phyloP scores from a whole-genome alignment of 805 yeast species.

The Cyberlindnera mycetangii region DNA sequence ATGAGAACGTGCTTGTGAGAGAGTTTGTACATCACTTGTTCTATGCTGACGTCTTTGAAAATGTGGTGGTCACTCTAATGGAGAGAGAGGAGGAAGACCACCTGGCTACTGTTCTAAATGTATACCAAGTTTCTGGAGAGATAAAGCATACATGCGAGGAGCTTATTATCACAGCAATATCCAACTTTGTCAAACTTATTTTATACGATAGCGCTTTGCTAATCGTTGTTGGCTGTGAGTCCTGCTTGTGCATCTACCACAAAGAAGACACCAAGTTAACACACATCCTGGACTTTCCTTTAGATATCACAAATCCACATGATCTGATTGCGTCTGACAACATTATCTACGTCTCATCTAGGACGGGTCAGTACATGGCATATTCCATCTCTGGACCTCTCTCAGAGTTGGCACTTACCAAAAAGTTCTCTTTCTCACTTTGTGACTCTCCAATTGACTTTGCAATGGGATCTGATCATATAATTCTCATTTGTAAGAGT shows the following conservation, averaged over 20 bases:
- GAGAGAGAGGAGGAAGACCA: constrained; percentile 4
- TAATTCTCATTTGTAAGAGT: constrained; percentile 19
- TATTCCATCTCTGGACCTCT: constrained; percentile 5
- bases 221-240: constrained; percentile 11
- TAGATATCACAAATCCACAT: constrained; percentile 18
- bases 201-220: constrained; percentile 5
- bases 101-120: background rate
- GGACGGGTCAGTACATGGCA: constrained; percentile 19
- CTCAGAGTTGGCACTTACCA: background rate
- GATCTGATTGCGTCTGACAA: constrained; percentile 19
- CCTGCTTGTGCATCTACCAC: constrained; percentile 5
- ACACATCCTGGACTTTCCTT: background rate
- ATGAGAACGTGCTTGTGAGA: background rate
- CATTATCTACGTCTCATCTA: constrained; percentile 21
- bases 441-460: constrained; percentile 22
- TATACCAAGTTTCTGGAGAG: constrained; percentile 7
- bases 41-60: constrained; percentile 22
- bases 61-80: constrained; percentile 10
- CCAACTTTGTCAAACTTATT: constrained; percentile 23
- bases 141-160: constrained; percentile 9
- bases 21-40: constrained; percentile 13
- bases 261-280: background rate
- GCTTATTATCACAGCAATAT: constrained; percentile 1
- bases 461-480: constrained; percentile 7
- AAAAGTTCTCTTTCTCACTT: constrained; percentile 4